Base-by-base conservation (phyloP, 1,284 basidiomycete genomes). In the Heterobasidion parviporum region DNA sequence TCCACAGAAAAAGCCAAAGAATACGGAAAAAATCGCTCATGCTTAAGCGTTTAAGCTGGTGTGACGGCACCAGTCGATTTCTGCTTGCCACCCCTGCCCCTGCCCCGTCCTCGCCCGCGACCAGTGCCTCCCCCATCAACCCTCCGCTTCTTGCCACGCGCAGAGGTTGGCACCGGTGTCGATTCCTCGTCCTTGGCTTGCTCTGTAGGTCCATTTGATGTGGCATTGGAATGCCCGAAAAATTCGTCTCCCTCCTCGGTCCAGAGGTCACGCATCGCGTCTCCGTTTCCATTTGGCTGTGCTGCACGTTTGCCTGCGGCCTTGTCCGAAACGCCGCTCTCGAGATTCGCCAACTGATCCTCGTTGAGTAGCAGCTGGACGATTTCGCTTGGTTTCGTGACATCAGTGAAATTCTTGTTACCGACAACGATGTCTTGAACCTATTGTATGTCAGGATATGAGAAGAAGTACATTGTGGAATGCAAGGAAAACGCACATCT, bases 361-460 rank as follows among this genome's bases (percentile, higher is more conserved):
- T 99, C 96, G 69, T 95, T 96, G 65, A 99, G 82, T 57, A 99
- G 78, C 56, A 99, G 73, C 59, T 94, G 94, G 8, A 98, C 95
- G 58, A 99, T 98, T 70, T 99, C 97, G 73, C 94, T 95, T 33
- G 94, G 92, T 70, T 94, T 97, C 47, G 94, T 87, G 56, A 92
- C 90, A 60, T 97, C 88, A 18, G 89, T 86, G 70, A 98, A 87
- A 57, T 84, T 94, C 74, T 98, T 98, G 74, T 92, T 95, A 57
- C 97, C 97, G 14, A 99, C 97, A 59, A 99, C 97, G 61, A 99
- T 97, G 67, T 99, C 97, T 84, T 99, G 97, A 8, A 97, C 93
- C 92, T 94, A 61, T 20, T 9, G 15, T 9, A 10, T 45, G 20
- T 49, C 54, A 58, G 6, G 1, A 26, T 26, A 26, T 26, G n/a